These are phyloP conservation scores for Pochonia chlamydosporia DNA, from an alignment of 2,329 filamentous ascomycete species.

Conservation along the genomic window DNA sequence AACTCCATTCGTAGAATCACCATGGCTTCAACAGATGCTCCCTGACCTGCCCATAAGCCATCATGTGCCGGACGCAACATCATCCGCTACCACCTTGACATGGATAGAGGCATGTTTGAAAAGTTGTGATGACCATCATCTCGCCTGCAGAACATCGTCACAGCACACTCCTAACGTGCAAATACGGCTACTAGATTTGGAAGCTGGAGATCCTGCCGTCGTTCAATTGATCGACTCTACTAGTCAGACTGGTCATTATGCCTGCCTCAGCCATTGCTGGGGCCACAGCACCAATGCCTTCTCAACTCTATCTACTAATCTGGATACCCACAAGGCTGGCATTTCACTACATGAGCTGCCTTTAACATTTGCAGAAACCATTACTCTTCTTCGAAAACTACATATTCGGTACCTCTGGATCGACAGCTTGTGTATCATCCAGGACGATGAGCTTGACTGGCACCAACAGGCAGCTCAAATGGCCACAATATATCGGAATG, in stretches of 20 bases:
- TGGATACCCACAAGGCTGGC: slow-evolving; percentile 12
- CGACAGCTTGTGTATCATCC: slow-evolving; percentile 20
- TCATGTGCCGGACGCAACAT: neutral
- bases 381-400: slow-evolving; percentile 8
- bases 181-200: no score
- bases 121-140: no score
- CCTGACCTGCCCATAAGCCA: neutral
- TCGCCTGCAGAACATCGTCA: no score
- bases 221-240: neutral
- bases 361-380: slow-evolving; percentile 10
- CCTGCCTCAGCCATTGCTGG: slow-evolving; percentile 15
- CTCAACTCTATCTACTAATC: neutral
- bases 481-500: slow-evolving; percentile 11
- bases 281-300: neutral
- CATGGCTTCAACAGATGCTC: neutral
- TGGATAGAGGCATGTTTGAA: neutral
- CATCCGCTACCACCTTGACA: neutral
- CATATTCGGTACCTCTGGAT: slow-evolving; percentile 18
- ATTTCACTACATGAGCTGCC: slow-evolving; percentile 10
- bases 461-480: slow-evolving; percentile 9
- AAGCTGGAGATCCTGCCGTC: neutral
- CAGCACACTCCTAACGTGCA: no score
- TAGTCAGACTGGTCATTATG: neutral
- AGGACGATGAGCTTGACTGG: slow-evolving; percentile 15
- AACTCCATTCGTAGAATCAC: neutral